Percentiles rank a stretch among this genome's conserved stretches.
Evolutionary conservation across 2,329 filamentous ascomycete species (phyloP).

Genomic region (Scleromitrula shiraiana): DNA sequence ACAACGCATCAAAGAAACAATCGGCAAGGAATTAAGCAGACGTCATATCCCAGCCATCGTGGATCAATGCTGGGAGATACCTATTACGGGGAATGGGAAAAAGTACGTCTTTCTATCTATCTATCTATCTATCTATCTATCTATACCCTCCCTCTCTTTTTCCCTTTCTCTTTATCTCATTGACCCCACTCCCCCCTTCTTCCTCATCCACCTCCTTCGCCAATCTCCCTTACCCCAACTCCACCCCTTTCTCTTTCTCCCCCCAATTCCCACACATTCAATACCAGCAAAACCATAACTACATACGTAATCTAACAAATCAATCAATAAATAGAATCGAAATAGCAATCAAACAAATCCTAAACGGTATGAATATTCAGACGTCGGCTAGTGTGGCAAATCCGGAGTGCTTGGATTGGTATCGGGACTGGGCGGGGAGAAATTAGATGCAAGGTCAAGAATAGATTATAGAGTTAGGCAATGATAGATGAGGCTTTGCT

Average conservation of each 20-base stretch:
- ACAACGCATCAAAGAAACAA: conserved; percentile 60
- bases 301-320: background rate
- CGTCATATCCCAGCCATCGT: conserved; percentile 82
- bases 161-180: background rate
- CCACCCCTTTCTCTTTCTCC: background rate
- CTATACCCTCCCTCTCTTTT: background rate
- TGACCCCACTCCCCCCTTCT: too few species aligned
- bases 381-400: conserved; percentile 93
- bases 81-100: conserved; percentile 89
- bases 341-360: conserved; percentile 90
- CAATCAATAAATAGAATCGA: conserved; percentile 57
- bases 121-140: conserved; percentile 25
- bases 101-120: conserved; percentile 54
- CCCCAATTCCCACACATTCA: too few species aligned
- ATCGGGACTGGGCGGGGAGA: conserved; percentile 60
- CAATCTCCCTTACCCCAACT: background rate
- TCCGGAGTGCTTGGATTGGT: conserved; percentile 81
- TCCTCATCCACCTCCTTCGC: background rate
- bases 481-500: background rate
- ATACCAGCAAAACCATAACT: background rate
- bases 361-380: conserved; percentile 80
- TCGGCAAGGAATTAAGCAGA: conserved; percentile 74
- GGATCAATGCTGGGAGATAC: conserved; percentile 71
- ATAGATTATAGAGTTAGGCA: background rate
- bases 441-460: background rate